Conservation (phyloP, 257 asterid genomes). For the Echites panduratus region DNA sequence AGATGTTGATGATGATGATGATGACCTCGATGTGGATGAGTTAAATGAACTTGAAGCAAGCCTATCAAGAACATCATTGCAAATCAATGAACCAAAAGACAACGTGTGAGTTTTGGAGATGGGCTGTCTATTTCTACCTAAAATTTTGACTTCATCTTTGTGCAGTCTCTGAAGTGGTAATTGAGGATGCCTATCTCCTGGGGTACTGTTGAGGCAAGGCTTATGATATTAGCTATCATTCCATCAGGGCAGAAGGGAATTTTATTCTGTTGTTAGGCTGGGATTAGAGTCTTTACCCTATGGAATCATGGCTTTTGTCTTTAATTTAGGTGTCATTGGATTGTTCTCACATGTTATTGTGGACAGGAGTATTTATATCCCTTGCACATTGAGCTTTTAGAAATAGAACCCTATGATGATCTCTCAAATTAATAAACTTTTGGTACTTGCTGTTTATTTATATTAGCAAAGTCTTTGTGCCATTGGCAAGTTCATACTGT, state of each 20-base stretch:
- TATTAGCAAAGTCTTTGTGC: background rate
- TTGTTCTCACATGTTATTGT: background rate
- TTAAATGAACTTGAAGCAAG: constrained; percentile 84
- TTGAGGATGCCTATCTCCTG: background rate
- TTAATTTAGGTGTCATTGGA: background rate
- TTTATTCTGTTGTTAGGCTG: background rate
- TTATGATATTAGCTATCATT: background rate
- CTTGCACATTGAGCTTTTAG: background rate
- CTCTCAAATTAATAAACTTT: background rate
- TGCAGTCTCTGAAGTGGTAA: background rate
- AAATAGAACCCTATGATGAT: too few relatives aligned
- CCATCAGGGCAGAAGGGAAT: background rate
- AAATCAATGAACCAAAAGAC: constrained; percentile 37
- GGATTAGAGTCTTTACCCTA: background rate
- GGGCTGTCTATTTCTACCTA: background rate
- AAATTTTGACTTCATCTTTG: background rate
- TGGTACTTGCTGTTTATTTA: background rate
- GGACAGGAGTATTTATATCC: background rate
- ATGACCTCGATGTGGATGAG: constrained; percentile 83
- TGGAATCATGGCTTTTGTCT: constrained; percentile 5
- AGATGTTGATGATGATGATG: constrained; percentile 53
- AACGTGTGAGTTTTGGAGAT: constrained; percentile 2
- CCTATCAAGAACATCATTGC: constrained; percentile 61
- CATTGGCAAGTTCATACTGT: too few relatives aligned
- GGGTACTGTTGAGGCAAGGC: background rate